Evolutionary conservation across 306 rosid genomes (phyloP), one percentile per base, ranked within the genome.

Genomic region (Malus sylvestris): DNA sequence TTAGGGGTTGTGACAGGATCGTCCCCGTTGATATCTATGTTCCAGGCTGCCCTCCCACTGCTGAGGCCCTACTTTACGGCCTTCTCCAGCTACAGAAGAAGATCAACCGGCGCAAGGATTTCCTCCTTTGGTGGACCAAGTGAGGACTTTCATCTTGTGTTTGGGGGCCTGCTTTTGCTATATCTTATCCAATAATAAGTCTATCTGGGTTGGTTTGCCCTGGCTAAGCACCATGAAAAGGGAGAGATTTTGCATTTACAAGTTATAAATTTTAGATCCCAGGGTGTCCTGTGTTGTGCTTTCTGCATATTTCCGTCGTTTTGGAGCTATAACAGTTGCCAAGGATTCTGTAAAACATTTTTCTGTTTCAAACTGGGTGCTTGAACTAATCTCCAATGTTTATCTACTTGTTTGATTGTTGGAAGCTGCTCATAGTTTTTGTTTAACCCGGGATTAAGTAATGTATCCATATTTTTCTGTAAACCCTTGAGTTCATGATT

Each of bases 11-110:
- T 49, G 99, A 96, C 82, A 85, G 98, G 81, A 96, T 96, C 33
- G 94, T 96, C 70, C 98, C 99, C 6, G 98, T 96, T 35, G 99
- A 96, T 79, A 92, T 96, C 76, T 96, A 92, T 71, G 87, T 96
- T 80, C 99, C 99, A 0, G 99, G 99, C 68, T 96, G 99, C 70
- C 99, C 99, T 78, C 98, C 99, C 73, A 91, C 98, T 67, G 99
- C 99, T 1, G 99, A 96, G 82, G 99, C 97, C 80, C 74, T 92
- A 55, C 88, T 96, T 1, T 96, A 96, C 69, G 99, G 99, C 66
- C 84, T 95, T 69, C 99, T 95, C 70, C 99, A 95, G 89, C 85
- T 95, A 81, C 99, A 95, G 90, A 92, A 96, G 93, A 95, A 92
- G 88, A 96, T 92, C 84, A 89, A 88, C 78, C 88, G 99, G 87